Conservation (phyloP, 495 filamentous ascomycete genomes). For the Talaromyces stipitatus region DNA sequence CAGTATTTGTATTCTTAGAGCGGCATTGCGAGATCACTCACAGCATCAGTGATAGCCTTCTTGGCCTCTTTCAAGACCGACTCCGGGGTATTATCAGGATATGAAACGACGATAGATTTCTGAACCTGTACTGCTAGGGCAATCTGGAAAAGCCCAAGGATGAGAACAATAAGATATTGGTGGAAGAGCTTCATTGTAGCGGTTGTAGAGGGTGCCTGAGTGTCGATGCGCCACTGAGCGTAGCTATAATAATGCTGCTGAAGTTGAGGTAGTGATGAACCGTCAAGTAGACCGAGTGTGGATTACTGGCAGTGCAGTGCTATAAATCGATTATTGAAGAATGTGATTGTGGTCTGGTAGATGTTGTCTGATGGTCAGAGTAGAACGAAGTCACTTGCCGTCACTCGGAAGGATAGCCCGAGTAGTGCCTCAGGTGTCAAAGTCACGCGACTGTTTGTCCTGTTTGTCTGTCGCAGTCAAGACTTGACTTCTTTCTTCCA, state of each 20-base stretch:
- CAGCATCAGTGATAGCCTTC: constrained; percentile 58
- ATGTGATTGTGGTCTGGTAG: background rate
- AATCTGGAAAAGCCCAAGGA: constrained; percentile 48
- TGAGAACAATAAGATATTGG: constrained; percentile 33
- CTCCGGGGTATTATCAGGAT: constrained; percentile 63
- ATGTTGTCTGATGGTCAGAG: background rate
- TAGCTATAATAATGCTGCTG: background rate
- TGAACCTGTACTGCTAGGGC: constrained; percentile 49
- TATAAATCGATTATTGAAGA: background rate
- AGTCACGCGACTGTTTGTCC: background rate
- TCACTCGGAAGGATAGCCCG: background rate
- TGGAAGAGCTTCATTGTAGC: constrained; percentile 49
- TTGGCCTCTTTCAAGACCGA: constrained; percentile 61
- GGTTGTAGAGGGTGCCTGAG: background rate
- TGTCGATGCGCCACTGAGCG: background rate
- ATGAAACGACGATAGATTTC: constrained; percentile 73
- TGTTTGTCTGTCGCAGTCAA: background rate
- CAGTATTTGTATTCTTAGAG: constrained; percentile 22
- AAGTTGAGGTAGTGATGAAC: background rate
- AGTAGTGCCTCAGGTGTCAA: background rate
- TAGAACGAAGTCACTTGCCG: background rate
- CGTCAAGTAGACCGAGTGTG: background rate
- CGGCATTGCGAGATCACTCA: constrained; percentile 15
- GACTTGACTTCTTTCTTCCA: background rate
- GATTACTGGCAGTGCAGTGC: background rate